These are phyloP conservation scores for Talaromyces adpressus DNA, from an alignment of 495 filamentous ascomycete species.

Conservation along the genomic window DNA sequence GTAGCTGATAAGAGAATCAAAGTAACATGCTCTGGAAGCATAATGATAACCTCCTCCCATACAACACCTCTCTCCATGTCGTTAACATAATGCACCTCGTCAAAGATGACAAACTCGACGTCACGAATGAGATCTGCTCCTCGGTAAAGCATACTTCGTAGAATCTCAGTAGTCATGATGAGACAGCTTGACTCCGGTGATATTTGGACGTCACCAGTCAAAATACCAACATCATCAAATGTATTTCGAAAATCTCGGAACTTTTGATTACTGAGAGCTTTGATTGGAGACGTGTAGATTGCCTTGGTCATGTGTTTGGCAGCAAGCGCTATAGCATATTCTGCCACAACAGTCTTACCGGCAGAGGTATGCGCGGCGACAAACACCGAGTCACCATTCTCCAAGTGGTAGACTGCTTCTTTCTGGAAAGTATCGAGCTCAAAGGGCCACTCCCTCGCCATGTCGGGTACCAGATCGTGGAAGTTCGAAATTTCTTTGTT, in stretches of 20 bases:
- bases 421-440: conserved; percentile 98
- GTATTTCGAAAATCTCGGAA: conserved; percentile 86
- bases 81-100: conserved; percentile 98
- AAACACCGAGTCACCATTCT: conserved; percentile 94
- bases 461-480: conserved; percentile 83
- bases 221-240: conserved; percentile 93
- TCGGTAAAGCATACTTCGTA: conserved; percentile 96
- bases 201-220: conserved; percentile 97
- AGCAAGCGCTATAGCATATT: conserved; percentile 94
- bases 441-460: conserved; percentile 94
- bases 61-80: conserved; percentile 96
- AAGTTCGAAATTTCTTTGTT: conserved; percentile 89
- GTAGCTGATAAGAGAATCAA: conserved; percentile 93
- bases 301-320: conserved; percentile 98
- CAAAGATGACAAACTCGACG: conserved; percentile 98
- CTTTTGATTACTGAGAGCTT: conserved; percentile 97
- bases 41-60: conserved; percentile 99
- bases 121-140: conserved; percentile 94
- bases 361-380: conserved; percentile 98
- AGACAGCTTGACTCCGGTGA: conserved; percentile 95
- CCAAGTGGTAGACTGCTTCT: conserved; percentile 94
- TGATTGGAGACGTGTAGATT: conserved; percentile 98
- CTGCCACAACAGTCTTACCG: conserved; percentile 95
- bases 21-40: conserved; percentile 95
- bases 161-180: conserved; percentile 98